Evolutionary conservation across 176 grass and related monocot species (phyloP).

Genomic region (Chrysopogon serrulatus): DNA sequence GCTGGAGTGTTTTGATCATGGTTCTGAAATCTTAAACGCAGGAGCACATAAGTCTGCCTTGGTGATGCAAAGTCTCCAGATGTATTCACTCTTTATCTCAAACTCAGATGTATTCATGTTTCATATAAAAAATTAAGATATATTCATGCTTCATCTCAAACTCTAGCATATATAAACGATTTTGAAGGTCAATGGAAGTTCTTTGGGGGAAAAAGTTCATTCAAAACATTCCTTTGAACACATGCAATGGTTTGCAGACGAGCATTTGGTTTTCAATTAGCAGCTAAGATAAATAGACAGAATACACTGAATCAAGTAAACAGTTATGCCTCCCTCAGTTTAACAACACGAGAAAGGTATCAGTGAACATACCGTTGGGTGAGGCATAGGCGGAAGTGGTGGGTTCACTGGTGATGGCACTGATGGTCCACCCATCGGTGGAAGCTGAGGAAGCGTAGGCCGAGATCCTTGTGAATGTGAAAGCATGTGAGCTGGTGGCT

Average conservation of each 20-base stretch:
- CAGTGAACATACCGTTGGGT: conserved; percentile 66
- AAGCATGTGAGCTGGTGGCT: conserved; percentile 74
- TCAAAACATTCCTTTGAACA: neutral
- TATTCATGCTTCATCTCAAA: neutral
- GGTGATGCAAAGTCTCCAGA: neutral
- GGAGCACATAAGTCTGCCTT: neutral
- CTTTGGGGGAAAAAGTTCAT: neutral
- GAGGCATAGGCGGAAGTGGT: conserved; percentile 71
- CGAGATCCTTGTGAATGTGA: conserved; percentile 67
- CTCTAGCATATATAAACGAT: neutral
- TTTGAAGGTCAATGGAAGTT: neutral
- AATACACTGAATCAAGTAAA: neutral
- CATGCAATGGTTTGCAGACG: neutral
- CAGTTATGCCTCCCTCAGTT: neutral
- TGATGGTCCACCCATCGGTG: conserved; percentile 52
- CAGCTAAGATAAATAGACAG: neutral
- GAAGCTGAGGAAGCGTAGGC: conserved; percentile 48
- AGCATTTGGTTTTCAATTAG: neutral
- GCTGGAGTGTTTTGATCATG: neutral
- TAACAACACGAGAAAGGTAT: neutral
- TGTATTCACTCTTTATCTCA: neutral
- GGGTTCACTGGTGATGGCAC: conserved; percentile 57
- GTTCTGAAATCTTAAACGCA: neutral
- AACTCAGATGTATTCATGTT: neutral
- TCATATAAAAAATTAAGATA: neutral